Base-by-base conservation (phyloP, 1,284 basidiomycete genomes). In the Microbotryum saponariae region DNA sequence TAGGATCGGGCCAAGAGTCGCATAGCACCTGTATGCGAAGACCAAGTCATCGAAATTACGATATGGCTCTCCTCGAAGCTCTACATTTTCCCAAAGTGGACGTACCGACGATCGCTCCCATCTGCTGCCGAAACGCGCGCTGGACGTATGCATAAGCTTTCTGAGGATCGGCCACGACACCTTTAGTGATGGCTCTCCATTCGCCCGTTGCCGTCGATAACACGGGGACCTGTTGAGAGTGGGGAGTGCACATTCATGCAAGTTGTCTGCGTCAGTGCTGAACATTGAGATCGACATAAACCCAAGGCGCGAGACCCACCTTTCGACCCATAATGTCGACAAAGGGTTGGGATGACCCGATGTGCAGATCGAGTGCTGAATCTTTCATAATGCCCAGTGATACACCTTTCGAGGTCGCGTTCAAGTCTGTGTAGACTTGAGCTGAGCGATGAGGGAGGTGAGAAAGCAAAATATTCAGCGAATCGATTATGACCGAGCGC, bases 351-450 rank as follows among this genome's bases (percentile, higher is more conserved):
- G 86, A 82, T 44, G 86, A 86, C 18, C 80, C 81, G 4, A 83
- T 82, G 56, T 85, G 82, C 58, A 80, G 77, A 29, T 80, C 82
- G 61, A 79, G 79, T 64, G 80, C 84, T 25, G 77, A 76, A 69
- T 82, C 75, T 33, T 83, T 77, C 71, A 83, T 82, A 49, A 91
- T 82, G 5, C 91, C 90, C 21, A 93, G 78, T 33, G 85, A 84
- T 25, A 90, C 80, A 4, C 90, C 91, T 72, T 91, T 92, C 31
- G 85, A 80, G 56, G 88, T 78, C 2, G 89, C 89, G 67, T 91
- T 93, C 79, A 92, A 84, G 72, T 93, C 90, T 18, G 92, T 94
- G 74, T 93, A 97, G 44, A 87, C 90, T 54, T 88, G 87, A 2
- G 89, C 90, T 90, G 59, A 8, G 37, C 37, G 37, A 42, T 31